Evolutionary conservation across 2,329 filamentous ascomycete species (phyloP).

Genomic region (Trichoderma sp.): DNA sequence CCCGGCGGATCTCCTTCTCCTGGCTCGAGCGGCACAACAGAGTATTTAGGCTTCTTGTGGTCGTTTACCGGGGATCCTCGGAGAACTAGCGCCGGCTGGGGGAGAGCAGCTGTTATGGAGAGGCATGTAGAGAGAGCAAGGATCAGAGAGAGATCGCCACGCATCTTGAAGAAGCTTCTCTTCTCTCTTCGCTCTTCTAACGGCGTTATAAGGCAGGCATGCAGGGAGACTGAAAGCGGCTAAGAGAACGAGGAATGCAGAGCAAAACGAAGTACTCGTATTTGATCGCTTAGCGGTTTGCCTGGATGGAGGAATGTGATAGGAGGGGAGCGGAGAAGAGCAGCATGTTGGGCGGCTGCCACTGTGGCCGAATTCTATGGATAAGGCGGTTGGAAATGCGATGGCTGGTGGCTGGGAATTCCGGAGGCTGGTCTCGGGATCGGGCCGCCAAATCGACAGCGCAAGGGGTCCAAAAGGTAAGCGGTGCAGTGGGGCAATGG

Average conservation of each 20-base stretch:
- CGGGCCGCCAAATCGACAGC: slow-evolving; percentile 17
- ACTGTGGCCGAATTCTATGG: slow-evolving; percentile 5
- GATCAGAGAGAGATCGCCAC: slow-evolving; percentile 30
- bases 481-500: neutral
- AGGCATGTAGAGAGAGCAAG: slow-evolving; percentile 33
- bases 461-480: neutral
- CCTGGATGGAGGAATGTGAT: slow-evolving; percentile 5
- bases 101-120: slow-evolving; percentile 30
- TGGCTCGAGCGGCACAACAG: slow-evolving; percentile 40
- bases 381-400: slow-evolving; percentile 4
- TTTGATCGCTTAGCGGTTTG: slow-evolving; percentile 7
- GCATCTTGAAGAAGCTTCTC: slow-evolving; percentile 32
- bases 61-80: slow-evolving; percentile 25
- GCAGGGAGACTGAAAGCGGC: slow-evolving; percentile 2
- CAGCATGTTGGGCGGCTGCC: neutral
- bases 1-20: slow-evolving; percentile 25
- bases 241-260: slow-evolving; percentile 2
- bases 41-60: slow-evolving; percentile 35
- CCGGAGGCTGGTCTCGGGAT: slow-evolving; percentile 22
- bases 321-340: slow-evolving; percentile 12
- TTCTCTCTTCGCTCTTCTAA: slow-evolving; percentile 19
- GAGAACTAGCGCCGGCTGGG: slow-evolving; percentile 27
- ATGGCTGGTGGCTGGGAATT: slow-evolving; percentile 23
- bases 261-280: neutral
- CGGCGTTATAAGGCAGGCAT: slow-evolving; percentile 7